phyloP scores from a whole-genome alignment of 371 early-diverging fungal species.

The Zopfochytrium polystomum region DNA sequence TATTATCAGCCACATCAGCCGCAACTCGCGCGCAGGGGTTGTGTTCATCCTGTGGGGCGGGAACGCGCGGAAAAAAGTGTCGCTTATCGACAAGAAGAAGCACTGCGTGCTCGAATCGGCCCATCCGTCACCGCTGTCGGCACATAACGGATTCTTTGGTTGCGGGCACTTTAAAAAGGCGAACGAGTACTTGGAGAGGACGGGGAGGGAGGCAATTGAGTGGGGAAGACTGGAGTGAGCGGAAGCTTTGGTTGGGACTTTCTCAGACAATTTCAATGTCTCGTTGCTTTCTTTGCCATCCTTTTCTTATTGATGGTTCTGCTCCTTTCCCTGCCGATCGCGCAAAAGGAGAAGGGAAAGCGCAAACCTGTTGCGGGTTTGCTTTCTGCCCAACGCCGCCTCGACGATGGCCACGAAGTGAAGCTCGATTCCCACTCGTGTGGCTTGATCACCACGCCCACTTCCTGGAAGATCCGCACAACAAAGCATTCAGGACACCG shows the following conservation, averaged over 20 bases:
- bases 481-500: no score
- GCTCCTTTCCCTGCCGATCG: no score
- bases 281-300: no score
- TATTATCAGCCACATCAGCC: constrained; percentile 72
- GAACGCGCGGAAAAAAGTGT: constrained; percentile 77
- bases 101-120: constrained; percentile 85
- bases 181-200: no score
- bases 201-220: constrained; percentile 83
- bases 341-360: no score
- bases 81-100: constrained; percentile 47
- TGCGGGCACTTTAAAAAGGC: constrained; percentile 88
- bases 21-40: constrained; percentile 56
- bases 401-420: no score
- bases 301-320: no score
- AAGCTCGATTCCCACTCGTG: no score
- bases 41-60: constrained; percentile 99
- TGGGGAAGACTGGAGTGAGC: constrained; percentile 13
- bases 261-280: background rate
- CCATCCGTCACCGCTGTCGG: constrained; percentile 96
- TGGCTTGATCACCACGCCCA: no score
- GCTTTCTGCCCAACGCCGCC: no score
- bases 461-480: no score
- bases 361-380: no score
- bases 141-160: constrained; percentile 79
- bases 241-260: background rate